Evolutionary conservation across 805 yeast species (phyloP).

Genomic region (Cyberlindnera euphorbiiphila): DNA sequence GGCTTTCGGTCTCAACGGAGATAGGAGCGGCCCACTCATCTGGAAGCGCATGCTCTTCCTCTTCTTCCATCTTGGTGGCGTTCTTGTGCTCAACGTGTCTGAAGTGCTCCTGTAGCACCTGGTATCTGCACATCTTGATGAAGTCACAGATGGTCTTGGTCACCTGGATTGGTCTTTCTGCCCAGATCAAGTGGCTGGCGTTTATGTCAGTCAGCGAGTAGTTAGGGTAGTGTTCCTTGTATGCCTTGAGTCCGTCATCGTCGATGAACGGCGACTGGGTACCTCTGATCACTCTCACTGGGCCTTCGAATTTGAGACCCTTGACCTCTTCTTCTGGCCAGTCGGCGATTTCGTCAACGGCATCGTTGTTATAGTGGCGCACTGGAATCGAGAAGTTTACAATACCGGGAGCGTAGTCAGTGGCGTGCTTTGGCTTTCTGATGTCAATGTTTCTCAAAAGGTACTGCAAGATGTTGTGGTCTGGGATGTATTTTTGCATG

Average conservation of each 20-base stretch:
- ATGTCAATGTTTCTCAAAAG: slow-evolving; percentile 35
- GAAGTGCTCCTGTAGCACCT: slow-evolving; percentile 16
- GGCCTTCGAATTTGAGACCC: slow-evolving; percentile 29
- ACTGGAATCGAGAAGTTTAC: slow-evolving; percentile 32
- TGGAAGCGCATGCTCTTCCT: too few species aligned
- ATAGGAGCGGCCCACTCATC: background rate
- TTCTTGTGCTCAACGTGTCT: slow-evolving; percentile 10
- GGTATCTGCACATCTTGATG: slow-evolving; percentile 25
- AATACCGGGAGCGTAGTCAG: slow-evolving; percentile 27
- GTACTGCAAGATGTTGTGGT: slow-evolving; percentile 31
- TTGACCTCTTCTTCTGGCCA: slow-evolving; percentile 30
- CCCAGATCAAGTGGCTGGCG: slow-evolving; percentile 36
- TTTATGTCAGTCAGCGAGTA: slow-evolving; percentile 24
- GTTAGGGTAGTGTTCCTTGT: slow-evolving; percentile 28
- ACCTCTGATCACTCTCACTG: slow-evolving; percentile 40
- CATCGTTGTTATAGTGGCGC: slow-evolving; percentile 19
- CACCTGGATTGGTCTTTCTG: slow-evolving; percentile 34
- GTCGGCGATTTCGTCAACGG: slow-evolving; percentile 27
- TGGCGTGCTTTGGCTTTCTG: slow-evolving; percentile 21
- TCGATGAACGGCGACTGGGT: slow-evolving; percentile 36
- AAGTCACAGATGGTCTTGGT: slow-evolving; percentile 23
- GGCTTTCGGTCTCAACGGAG: background rate
- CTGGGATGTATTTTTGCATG: slow-evolving; percentile 23
- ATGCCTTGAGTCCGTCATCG: slow-evolving; percentile 27
- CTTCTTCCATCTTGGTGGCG: background rate